A percentile compares a stretch with the other conserved stretches of the same genome.
phyloP scores from a whole-genome alignment of 139 green algal genomes.

The Trebouxia sp. region DNA sequence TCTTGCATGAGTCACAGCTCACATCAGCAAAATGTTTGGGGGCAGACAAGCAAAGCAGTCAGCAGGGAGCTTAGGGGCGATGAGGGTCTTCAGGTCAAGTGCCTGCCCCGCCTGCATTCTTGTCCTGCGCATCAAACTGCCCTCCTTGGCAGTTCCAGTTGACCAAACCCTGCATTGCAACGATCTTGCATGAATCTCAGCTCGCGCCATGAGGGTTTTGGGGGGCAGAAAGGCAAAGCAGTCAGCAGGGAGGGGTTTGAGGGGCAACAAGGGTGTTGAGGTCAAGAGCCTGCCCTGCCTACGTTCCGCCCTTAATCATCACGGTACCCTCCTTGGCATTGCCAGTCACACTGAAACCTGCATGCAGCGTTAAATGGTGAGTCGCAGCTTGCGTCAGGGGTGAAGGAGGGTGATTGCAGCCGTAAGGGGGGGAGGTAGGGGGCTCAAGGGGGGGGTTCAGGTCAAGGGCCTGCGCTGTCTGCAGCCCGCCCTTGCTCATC shows the following conservation, averaged over 20 bases:
- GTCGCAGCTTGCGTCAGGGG: no score
- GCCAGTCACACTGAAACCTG: no score
- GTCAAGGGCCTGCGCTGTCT: slow-evolving; percentile 68
- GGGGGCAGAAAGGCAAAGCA: background rate
- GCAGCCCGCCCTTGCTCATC: slow-evolving; percentile 64
- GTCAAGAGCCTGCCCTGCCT: slow-evolving; percentile 70
- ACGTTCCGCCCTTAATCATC: slow-evolving; percentile 67
- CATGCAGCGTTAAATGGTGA: no score
- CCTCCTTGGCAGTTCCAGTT: slow-evolving; percentile 54
- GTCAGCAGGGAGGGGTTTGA: no score
- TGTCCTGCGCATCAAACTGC: slow-evolving; percentile 58
- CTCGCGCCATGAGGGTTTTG: background rate
- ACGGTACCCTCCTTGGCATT: slow-evolving; percentile 43
- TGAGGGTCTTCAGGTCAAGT: slow-evolving; percentile 90
- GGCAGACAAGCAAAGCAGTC: background rate
- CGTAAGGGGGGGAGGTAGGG: no score
- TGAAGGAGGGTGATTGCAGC: no score
- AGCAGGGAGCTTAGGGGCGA: slow-evolving; percentile 88
- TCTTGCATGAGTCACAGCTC: background rate
- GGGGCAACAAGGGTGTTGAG: slow-evolving; percentile 89
- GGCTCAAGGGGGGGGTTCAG: slow-evolving; percentile 89
- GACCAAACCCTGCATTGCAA: slow-evolving; percentile 43
- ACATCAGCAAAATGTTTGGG: background rate
- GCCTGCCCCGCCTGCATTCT: slow-evolving; percentile 66
- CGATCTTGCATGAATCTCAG: background rate